A percentile compares a stretch with the other conserved stretches of the same genome.
Evolutionary conservation across 2,329 filamentous ascomycete genomes (phyloP).

Genomic region (Kalaharituber pfeilii): DNA sequence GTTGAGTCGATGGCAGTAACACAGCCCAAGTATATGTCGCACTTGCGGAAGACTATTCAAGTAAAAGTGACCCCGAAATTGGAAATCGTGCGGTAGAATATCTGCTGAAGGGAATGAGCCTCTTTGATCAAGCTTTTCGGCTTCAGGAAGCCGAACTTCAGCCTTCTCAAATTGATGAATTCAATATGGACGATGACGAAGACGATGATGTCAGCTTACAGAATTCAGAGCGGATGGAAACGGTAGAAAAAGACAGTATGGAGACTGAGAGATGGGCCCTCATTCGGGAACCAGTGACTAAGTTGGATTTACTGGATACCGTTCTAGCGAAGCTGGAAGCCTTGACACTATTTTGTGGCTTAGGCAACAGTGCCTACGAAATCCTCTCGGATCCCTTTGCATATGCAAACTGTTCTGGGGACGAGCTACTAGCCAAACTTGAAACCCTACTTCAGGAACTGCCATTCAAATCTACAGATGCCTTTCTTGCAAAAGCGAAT

Average conservation of each 20-base stretch:
- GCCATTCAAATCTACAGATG: not conserved
- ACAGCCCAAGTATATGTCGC: slow-evolving; percentile 14
- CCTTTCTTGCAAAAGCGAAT: not conserved
- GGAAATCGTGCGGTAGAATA: slow-evolving; percentile 9
- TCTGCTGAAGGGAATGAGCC: slow-evolving; percentile 8
- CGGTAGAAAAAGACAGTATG: slow-evolving; percentile 5
- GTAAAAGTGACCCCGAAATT: slow-evolving; percentile 8
- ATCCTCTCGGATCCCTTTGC: not conserved
- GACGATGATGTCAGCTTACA: slow-evolving; percentile 3
- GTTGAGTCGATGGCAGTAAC: slow-evolving; percentile 8
- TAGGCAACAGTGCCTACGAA: not conserved
- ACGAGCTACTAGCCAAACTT: not conserved
- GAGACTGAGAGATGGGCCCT: slow-evolving; percentile 7
- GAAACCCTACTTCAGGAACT: not conserved
- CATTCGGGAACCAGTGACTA: slow-evolving; percentile 16
- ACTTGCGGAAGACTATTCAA: slow-evolving; percentile 15
- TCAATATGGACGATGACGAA: slow-evolving; percentile 6
- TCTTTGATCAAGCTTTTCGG: slow-evolving; percentile 15
- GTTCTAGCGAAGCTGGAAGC: slow-evolving; percentile 4
- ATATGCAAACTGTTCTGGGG: not conserved
- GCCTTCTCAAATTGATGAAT: not conserved
- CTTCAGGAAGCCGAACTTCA: slow-evolving; percentile 17
- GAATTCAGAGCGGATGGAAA: slow-evolving; percentile 3
- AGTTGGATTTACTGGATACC: slow-evolving; percentile 12
- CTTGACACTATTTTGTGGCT: not conserved